Percentiles rank a stretch among this genome's conserved stretches.
Conservation (phyloP, 2,329 filamentous ascomycete genomes). For the Aspergillaceae sp. region DNA sequence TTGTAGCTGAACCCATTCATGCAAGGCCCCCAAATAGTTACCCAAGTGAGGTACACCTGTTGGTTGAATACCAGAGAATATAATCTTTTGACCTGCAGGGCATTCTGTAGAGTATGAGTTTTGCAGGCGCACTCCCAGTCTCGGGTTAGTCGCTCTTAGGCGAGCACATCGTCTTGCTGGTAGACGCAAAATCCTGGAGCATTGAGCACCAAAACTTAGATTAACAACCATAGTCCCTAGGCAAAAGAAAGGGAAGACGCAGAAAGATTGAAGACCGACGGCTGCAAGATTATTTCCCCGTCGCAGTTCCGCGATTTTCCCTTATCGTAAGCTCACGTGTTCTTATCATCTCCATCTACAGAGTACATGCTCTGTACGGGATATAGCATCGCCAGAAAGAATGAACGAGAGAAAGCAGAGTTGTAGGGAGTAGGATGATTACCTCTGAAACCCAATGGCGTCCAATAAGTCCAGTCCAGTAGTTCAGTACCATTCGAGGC, state of each 20-base stretch:
- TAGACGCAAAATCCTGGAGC: background rate
- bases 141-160: background rate
- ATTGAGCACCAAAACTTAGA: background rate
- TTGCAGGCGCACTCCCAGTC: slow-evolving; percentile 3
- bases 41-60: slow-evolving; percentile 90
- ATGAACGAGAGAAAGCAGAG: too few species aligned
- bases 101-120: slow-evolving; percentile 6
- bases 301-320: too few species aligned
- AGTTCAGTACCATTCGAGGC: too few species aligned
- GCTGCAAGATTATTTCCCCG: too few species aligned
- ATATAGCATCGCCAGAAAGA: too few species aligned
- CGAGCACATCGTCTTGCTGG: background rate
- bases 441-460: too few species aligned
- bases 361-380: too few species aligned
- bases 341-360: too few species aligned
- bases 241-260: background rate
- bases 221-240: too few species aligned
- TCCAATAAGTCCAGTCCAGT: too few species aligned
- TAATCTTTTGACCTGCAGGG: slow-evolving; percentile 28
- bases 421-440: too few species aligned
- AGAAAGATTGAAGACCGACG: background rate
- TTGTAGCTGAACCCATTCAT: slow-evolving; percentile 78
- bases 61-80: slow-evolving; percentile 96
- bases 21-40: slow-evolving; percentile 86
- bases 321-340: too few species aligned